Evolutionary conservation across 2,329 filamentous ascomycete genomes (phyloP), one percentile per base, ranked within the genome.

Genomic region (Aureobasidium vineae): DNA sequence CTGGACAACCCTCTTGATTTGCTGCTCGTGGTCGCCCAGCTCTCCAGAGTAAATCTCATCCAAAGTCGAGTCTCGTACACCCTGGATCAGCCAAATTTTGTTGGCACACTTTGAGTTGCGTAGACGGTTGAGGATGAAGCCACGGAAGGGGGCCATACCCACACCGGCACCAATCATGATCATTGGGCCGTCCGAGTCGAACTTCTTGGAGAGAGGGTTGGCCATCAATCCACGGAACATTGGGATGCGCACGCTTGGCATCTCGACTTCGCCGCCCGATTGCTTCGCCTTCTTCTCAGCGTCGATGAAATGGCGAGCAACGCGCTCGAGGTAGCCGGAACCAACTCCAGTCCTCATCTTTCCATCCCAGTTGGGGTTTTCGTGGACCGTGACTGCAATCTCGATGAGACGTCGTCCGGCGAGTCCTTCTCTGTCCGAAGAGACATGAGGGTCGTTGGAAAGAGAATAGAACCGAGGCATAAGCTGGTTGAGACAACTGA

Each of bases 211-310:
- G 1, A 99, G 85, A 0, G 95, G 95, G 77, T 99, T 99, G 69
- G 92, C 89, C 95, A 99, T 99, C 50, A 99, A 83, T 0, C 95
- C 95, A 74, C 96, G 92, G 85, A 99, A 99, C 91, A 99, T 97
- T 72, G 95, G 95, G 5, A 98, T 82, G 71, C 91, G 88, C 19
- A 98, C 75, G 70, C 92, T 85, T 2, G 86, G 79, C 61, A 74
- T 79, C 67, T 83, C 79, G 40, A 80, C 75, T 79, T 83, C 70
- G 57, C 79, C 67, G 26, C 72, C 70, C 2, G 73, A 73, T 21
- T 72, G 70, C 53, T 77, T 77, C 54, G 89, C 89, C 2, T 83
- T 79, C 40, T 83, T 79, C 75, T 91, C 86, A 0, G 90, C 87
- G 16, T 85, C 84, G 71, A 94, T 84, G 75, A 90, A 90, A 70